Conservation (phyloP, 805 yeast species). For the Danielia oregonensis region DNA sequence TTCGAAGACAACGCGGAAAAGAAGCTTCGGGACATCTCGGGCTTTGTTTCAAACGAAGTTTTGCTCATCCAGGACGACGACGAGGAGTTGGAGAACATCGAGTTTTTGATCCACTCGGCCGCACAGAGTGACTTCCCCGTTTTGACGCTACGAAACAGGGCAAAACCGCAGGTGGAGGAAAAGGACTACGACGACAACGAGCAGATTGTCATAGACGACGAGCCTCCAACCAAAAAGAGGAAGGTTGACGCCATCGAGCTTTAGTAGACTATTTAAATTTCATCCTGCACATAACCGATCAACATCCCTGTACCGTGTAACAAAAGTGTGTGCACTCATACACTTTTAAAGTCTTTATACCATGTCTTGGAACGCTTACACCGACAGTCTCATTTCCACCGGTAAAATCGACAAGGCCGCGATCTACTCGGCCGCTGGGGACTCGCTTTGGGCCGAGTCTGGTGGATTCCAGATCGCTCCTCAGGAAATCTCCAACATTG, state of each 20-base stretch:
- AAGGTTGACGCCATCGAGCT: conserved; percentile 4
- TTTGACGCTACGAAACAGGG: conserved; percentile 12
- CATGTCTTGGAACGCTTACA: conserved; percentile 65
- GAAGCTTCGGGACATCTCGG: conserved; percentile 45
- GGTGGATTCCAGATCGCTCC: conserved; percentile 61
- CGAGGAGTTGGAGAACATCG: conserved; percentile 59
- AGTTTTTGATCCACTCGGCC: conserved; percentile 46
- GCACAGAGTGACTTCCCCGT: conserved; percentile 13
- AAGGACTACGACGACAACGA: not conserved
- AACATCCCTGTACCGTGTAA: conserved; percentile 2
- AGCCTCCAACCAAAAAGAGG: conserved; percentile 15
- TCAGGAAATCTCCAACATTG: conserved; percentile 70
- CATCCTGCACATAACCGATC: conserved; percentile 3
- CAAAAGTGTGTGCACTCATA: not conserved
- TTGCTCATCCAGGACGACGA: conserved; percentile 78
- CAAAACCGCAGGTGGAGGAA: not conserved
- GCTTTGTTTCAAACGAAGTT: conserved; percentile 57
- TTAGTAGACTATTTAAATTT: not conserved
- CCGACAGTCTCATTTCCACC: conserved; percentile 86
- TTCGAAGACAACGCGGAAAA: conserved; percentile 71
- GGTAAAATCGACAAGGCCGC: conserved; percentile 88
- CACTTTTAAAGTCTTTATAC: not conserved
- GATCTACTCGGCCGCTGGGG: conserved; percentile 91
- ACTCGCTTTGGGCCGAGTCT: conserved; percentile 88
- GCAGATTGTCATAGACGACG: conserved; percentile 9